Evolutionary conservation across 2,329 filamentous ascomycete species (phyloP).

Genomic region (Hymenoscyphus occultus): DNA sequence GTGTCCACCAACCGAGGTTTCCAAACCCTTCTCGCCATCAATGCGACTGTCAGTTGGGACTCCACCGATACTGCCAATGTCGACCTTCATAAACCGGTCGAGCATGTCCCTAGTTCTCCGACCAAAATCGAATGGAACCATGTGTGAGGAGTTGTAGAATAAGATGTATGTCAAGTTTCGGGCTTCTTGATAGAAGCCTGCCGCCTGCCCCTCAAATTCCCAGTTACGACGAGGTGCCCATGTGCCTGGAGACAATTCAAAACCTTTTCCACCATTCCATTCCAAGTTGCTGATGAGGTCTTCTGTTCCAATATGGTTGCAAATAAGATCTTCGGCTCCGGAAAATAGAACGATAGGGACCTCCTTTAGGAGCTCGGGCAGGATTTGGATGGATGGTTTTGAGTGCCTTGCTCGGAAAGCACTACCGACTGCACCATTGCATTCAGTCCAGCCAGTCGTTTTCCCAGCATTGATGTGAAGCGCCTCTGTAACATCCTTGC

Average conservation of each 20-base stretch:
- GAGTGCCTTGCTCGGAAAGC: constrained; percentile 71
- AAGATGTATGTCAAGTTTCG: constrained; percentile 94
- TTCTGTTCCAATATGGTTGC: constrained; percentile 95
- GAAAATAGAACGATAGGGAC: constrained; percentile 85
- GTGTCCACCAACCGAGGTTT: constrained; percentile 65
- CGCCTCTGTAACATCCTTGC: constrained; percentile 72
- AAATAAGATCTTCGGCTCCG: constrained; percentile 90
- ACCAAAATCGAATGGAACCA: constrained; percentile 95
- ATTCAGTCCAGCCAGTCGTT: constrained; percentile 87
- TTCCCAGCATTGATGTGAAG: constrained; percentile 82
- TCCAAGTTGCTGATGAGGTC: constrained; percentile 83
- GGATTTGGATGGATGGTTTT: constrained; percentile 66
- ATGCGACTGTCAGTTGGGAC: constrained; percentile 63
- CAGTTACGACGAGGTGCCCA: constrained; percentile 91
- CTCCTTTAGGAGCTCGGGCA: constrained; percentile 75
- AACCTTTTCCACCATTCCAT: constrained; percentile 90
- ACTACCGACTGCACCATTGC: constrained; percentile 71
- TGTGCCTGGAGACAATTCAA: constrained; percentile 81
- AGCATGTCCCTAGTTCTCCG: constrained; percentile 91
- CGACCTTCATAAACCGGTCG: constrained; percentile 90
- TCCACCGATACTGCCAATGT: constrained; percentile 84
- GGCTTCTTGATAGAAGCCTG: constrained; percentile 91
- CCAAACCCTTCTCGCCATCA: constrained; percentile 65
- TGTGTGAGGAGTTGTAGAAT: constrained; percentile 94
- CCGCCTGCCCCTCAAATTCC: constrained; percentile 85